phyloP scores from a whole-genome alignment of 1,284 basidiomycete species.

The Omphalotus olearius region DNA sequence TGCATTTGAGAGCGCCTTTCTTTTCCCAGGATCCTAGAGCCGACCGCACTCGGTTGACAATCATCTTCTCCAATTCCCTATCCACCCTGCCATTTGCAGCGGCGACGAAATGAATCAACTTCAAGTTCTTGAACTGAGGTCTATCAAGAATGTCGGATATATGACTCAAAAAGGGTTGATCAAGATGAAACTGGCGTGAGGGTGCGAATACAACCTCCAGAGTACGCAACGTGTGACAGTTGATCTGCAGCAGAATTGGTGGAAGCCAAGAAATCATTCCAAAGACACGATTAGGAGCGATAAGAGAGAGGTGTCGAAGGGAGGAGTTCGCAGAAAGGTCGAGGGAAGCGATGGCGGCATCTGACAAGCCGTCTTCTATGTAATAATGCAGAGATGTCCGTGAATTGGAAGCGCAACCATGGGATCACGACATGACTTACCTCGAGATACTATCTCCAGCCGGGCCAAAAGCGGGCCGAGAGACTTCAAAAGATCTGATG shows the following conservation, averaged over 20 bases:
- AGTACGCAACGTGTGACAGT: not conserved
- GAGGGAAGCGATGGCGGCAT: not conserved
- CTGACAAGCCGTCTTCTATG: conserved; percentile 1
- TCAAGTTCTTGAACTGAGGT: not conserved
- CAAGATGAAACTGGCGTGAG: conserved; percentile 9
- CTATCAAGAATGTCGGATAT: conserved; percentile 1
- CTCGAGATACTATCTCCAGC: conserved; percentile 4
- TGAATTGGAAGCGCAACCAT: not conserved
- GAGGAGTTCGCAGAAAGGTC: conserved; percentile 8
- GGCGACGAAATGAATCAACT: conserved; percentile 5
- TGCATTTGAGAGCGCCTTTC: not conserved
- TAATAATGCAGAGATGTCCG: not conserved
- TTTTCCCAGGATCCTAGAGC: conserved; percentile 5
- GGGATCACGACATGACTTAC: not conserved
- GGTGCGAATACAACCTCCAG: conserved; percentile 3
- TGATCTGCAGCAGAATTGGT: not conserved
- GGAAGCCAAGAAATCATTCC: conserved; percentile 10
- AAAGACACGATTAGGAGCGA: conserved; percentile 5
- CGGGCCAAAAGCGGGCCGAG: conserved; percentile 4
- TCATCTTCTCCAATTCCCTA: not conserved
- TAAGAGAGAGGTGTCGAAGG: conserved; percentile 4
- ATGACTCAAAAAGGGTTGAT: conserved; percentile 3
- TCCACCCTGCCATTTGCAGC: not conserved
- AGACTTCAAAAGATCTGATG: conserved; percentile 4
- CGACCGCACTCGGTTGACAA: not conserved